Evolutionary conservation across 2,329 filamentous ascomycete genomes (phyloP), one percentile per base, ranked within the genome.

Genomic region (Fusarium xylarioides): DNA sequence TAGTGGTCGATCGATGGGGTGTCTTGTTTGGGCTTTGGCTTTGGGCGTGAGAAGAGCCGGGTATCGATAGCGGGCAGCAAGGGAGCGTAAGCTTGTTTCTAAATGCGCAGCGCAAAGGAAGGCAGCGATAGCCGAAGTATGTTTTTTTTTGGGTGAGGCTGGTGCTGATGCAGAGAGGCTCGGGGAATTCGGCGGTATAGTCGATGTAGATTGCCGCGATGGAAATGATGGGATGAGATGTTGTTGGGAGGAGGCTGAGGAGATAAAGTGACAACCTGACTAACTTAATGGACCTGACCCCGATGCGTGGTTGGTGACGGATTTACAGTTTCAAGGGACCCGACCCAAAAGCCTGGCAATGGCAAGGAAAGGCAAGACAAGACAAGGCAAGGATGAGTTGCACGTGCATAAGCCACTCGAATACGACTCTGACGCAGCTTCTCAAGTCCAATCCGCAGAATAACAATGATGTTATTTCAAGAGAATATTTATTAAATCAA

Each of bases 241-340:
- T 68, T 74, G 62, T 53, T 47, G 47, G 38, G 50, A 64, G 57
- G 70, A 73, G 66, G 71, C 70, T 74, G 70, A 73, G 57, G 66
- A 38, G 35, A 50, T 47, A 28, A 52, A 71, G 46, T 57, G 62
- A 71, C 58, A 71, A 68, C 53, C 62, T 65, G 47, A 50, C 47
- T 50, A 50, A 23, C 47, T 50, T 34, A 65, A 70, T 69, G 40
- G 58, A 70, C 52, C 35, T 37, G 30, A 55, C 30, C 35, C 35
- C 50, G n/a, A 63, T 47, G 42, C 49, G 70, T 73, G 70, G 70
- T 73, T 71, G 66, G 63, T 68, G 52, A 71, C 71, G 67, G 67
- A 56, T 74, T 73, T 71, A 74, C 56, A 68, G 71, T 74, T 74
- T 72, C 71, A 74, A 74, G 55, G 44, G 63, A 66, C 44, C 71